Evolutionary conservation across 495 filamentous ascomycete species (phyloP), one percentile per base, ranked within the genome.

Genomic region (Lasiosphaeria miniovina): DNA sequence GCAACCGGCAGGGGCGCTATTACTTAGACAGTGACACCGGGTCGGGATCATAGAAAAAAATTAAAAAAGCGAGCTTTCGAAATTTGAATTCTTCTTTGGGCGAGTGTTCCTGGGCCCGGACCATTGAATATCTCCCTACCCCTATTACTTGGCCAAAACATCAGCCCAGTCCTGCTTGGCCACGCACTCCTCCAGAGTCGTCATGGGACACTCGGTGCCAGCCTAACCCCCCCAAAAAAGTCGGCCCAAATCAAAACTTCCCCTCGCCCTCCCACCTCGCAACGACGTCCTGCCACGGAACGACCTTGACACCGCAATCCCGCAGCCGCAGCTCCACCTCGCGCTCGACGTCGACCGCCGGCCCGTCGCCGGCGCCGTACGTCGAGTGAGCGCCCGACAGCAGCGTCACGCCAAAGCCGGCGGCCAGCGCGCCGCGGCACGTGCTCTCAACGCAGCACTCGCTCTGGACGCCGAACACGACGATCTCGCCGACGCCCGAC

Each of bases 351-450:
- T 71, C 63, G 4, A 49, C 60, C 0, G 71, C 71, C 33, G 43
- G 60, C 59, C 61, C 64, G 0, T 50, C 61, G 2, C 49, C 55
- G n/a, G 1, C 11, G 50, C 69, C 58, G 50, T 75, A 75, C 6
- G 72, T 75, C 6, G 72, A 75, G 54, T 75, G 72, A 5, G 72
- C 72, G 6, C 72, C 71, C 2, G 53, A 49, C 1, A 75, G 61
- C 34, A 75, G 6, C 2, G 61, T 64, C 4, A 75, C 70, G 1
- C 52, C 46, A 54, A 73, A 69, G 0, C 72, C 69, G 0, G 69
- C 67, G 0, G 36, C 58, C 2, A 72, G 58, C 3, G 71, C 72
- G 14, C 71, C 71, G 4, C 14, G 48, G 49, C 67, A 71, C 2
- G 70, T 72, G 8, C 41, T 45, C 54, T 67, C 55, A 4, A 74